These are phyloP conservation scores for Cardamine chenopodiifolia DNA, from an alignment of 345 rosid species.

Conservation along the genomic window DNA sequence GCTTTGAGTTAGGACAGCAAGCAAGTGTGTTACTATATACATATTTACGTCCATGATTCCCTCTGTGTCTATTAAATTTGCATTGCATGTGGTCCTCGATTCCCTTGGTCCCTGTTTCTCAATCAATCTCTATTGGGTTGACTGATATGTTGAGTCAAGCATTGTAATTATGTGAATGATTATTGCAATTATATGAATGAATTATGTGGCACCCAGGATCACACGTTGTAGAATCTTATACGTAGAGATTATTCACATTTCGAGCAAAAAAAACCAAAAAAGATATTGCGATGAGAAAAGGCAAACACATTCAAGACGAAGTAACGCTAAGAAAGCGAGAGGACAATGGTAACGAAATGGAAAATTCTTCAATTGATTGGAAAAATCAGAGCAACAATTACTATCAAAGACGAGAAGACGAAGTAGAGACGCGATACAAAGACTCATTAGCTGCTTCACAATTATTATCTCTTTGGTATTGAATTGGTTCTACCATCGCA, in stretches of 20 bases:
- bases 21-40: background rate
- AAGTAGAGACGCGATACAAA: background rate
- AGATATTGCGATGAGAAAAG: too few species aligned
- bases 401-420: background rate
- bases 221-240: background rate
- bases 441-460: constrained; percentile 26
- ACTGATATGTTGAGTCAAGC: background rate
- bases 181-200: background rate
- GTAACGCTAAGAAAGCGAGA: too few species aligned
- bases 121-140: background rate
- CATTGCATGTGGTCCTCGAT: background rate
- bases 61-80: background rate
- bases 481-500: too few species aligned
- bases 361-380: background rate
- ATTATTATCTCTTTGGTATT: background rate
- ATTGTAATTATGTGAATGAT: background rate
- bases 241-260: too few species aligned
- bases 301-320: too few species aligned
- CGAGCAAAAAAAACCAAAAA: too few species aligned
- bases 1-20: background rate
- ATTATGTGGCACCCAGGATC: background rate
- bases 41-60: background rate
- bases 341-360: background rate
- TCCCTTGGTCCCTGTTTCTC: background rate
- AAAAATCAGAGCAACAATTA: background rate